Conservation (phyloP, 73 alveolate genomes). For the Tetrahymena borealis region DNA sequence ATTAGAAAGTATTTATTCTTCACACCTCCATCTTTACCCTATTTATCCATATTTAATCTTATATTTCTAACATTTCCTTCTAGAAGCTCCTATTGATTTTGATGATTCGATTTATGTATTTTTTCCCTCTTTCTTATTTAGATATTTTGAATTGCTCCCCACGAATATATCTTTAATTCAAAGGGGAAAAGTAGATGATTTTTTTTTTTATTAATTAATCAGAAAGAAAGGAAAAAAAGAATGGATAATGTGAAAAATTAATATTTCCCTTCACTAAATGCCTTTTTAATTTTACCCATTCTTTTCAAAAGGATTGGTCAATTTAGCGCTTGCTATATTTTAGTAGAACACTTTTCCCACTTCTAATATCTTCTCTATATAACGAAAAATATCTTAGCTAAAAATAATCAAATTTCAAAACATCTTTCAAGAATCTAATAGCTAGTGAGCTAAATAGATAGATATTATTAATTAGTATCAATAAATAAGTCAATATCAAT, state of each 20-base stretch:
- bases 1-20: too few relatives aligned
- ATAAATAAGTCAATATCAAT: too few relatives aligned
- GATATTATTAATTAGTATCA: too few relatives aligned
- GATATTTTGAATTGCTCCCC: too few relatives aligned
- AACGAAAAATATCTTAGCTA: background rate
- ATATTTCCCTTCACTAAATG: background rate
- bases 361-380: background rate
- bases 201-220: background rate
- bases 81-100: too few relatives aligned
- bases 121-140: background rate
- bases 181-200: background rate
- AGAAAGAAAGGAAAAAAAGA: background rate
- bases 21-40: too few relatives aligned
- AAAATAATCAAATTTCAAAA: background rate
- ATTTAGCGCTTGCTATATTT: background rate
- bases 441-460: too few relatives aligned
- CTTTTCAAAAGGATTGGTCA: background rate
- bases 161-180: too few relatives aligned
- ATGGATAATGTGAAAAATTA: background rate
- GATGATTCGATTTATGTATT: too few relatives aligned
- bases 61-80: too few relatives aligned
- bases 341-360: background rate
- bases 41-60: too few relatives aligned
- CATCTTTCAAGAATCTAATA: too few relatives aligned
- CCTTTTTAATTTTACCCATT: constrained; percentile 1